Evolutionary conservation across 208 protist genomes (phyloP).

Genomic region (Wallacemonas sp.): DNA sequence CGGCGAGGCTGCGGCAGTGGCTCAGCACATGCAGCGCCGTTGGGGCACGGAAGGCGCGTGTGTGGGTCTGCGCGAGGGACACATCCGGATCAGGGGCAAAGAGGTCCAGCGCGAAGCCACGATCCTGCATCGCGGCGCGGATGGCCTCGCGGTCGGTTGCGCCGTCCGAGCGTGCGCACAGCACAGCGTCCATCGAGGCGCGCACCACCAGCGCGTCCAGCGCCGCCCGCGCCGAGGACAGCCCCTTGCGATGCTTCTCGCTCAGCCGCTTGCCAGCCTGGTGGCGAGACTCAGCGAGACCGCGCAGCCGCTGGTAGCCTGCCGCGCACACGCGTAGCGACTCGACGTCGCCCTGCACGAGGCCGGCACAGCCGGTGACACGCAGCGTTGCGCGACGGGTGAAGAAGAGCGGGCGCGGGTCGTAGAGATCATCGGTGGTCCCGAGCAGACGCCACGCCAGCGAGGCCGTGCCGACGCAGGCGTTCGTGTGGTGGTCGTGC

Average conservation of each 20-base stretch:
- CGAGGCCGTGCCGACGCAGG: not conserved
- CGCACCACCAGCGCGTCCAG: constrained; percentile 5
- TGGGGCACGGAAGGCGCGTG: not conserved
- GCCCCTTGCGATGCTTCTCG: not conserved
- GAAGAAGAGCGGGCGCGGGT: constrained; percentile 14
- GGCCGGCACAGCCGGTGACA: not conserved
- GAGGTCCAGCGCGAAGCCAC: not conserved
- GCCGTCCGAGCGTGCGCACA: not conserved
- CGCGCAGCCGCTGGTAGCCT: constrained; percentile 9
- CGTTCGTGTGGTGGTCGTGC: not conserved
- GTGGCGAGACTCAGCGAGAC: constrained; percentile 3
- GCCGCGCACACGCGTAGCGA: not conserved
- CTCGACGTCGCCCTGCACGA: constrained; percentile 16
- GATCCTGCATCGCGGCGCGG: not conserved
- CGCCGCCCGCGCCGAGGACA: not conserved
- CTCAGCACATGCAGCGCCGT: constrained; percentile 7
- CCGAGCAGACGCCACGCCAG: constrained; percentile 12
- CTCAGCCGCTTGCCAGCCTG: not conserved
- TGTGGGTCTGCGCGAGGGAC: not conserved
- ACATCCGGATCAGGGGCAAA: not conserved
- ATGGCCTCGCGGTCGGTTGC: not conserved
- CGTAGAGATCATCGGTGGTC: constrained; percentile 4
- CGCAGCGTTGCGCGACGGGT: not conserved
- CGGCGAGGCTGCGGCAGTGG: not conserved
- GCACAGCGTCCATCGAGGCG: constrained; percentile 10